phyloP scores from a whole-genome alignment of 108 stramenopile genomes.

The Poteriospumella lacustris region DNA sequence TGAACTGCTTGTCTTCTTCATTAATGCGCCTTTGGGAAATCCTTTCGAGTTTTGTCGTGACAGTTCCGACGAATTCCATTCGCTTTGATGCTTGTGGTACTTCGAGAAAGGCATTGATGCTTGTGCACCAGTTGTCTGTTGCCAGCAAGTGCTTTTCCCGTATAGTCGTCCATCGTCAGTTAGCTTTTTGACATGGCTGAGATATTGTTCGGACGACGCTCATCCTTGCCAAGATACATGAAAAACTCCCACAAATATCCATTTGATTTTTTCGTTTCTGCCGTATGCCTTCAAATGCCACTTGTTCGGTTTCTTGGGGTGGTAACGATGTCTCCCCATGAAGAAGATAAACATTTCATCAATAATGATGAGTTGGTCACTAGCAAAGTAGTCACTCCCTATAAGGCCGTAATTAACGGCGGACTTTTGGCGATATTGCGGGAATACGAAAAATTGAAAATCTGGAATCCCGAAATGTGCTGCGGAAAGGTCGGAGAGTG shows the following conservation, averaged over 20 bases:
- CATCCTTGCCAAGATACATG: neutral
- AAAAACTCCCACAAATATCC: neutral
- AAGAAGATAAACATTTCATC: conserved; percentile 2
- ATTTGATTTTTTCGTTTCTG: neutral
- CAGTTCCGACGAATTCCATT: too few species aligned
- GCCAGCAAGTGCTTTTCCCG: neutral
- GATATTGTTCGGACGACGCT: neutral
- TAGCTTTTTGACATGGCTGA: neutral
- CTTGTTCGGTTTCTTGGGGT: neutral
- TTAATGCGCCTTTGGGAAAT: neutral
- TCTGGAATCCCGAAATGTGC: too few species aligned
- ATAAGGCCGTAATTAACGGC: too few species aligned
- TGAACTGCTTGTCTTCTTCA: neutral
- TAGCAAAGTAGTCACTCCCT: neutral
- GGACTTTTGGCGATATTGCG: too few species aligned
- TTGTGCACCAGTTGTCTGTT: neutral
- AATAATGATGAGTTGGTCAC: neutral
- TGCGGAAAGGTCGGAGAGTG: too few species aligned
- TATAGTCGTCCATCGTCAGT: neutral
- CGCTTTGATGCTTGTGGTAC: too few species aligned
- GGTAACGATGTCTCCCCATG: neutral
- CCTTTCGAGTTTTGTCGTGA: too few species aligned
- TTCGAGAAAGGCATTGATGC: too few species aligned
- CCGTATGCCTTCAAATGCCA: neutral
- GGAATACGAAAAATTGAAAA: too few species aligned